These are phyloP conservation scores for Aspergillus vadensis DNA, from an alignment of 2,329 filamentous ascomycete species.

Conservation along the genomic window DNA sequence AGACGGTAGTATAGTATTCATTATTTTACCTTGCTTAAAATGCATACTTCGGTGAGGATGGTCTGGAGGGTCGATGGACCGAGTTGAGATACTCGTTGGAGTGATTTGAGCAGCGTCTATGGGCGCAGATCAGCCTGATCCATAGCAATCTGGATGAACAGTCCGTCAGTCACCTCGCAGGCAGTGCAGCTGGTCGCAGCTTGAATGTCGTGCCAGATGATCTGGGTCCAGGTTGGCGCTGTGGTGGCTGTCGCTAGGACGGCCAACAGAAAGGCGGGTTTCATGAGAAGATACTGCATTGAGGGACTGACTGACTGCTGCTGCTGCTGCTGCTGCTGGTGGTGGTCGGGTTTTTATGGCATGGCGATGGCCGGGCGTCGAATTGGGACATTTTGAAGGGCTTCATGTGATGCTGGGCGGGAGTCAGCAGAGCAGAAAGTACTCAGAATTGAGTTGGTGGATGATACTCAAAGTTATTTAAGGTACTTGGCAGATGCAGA, in stretches of 20 bases:
- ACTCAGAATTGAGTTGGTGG: too few relatives aligned
- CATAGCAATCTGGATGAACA: background rate
- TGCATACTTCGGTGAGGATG: conserved; percentile 41
- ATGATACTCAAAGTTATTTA: background rate
- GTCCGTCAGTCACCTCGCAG: conserved; percentile 25
- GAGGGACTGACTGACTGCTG: background rate
- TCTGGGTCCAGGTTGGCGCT: conserved; percentile 5
- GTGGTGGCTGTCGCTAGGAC: conserved; percentile 4
- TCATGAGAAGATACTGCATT: conserved; percentile 14
- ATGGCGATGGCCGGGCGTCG: background rate
- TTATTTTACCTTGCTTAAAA: conserved; percentile 34
- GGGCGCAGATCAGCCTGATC: background rate
- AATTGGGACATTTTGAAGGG: background rate
- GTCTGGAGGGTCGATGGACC: conserved; percentile 48
- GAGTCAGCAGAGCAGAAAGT: background rate
- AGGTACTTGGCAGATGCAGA: too few relatives aligned
- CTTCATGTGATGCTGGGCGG: background rate
- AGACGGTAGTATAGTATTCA: conserved; percentile 4
- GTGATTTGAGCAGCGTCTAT: conserved; percentile 36
- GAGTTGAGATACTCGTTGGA: conserved; percentile 49
- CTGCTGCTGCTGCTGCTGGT: background rate
- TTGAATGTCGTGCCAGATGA: conserved; percentile 35
- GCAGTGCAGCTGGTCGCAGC: conserved; percentile 34
- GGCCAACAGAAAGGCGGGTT: conserved; percentile 12
- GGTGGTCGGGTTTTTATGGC: background rate